Evolutionary conservation across 2,329 filamentous ascomycete species (phyloP), one percentile per base, ranked within the genome.

Genomic region (Ophiostoma sp.): DNA sequence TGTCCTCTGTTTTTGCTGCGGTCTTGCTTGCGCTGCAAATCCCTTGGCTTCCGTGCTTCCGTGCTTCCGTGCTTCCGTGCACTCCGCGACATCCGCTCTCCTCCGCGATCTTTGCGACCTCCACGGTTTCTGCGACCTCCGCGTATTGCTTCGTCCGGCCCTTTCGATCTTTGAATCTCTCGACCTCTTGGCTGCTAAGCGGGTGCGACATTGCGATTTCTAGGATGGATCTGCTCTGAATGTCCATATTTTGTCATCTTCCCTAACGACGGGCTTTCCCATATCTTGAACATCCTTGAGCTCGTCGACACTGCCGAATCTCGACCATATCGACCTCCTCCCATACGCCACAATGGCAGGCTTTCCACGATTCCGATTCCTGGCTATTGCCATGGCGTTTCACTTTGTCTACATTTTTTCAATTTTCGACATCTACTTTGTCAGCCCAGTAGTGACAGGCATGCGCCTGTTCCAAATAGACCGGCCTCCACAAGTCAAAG

Each of bases 361-460:
- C 72, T 81, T 84, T 74, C 82, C 81, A 75, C 92, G 94, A 78
- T 87, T 91, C 77, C 90, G 89, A 78, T 98, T 99, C 79, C 81
- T 98, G 79, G 89, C 90, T 78, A 87, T 96, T 78, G 95, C 95
- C 75, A 86, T 97, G 77, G 82, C 94, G 72, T 99, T 99, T 79
- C 96, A 99, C 80, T 79, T 98, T 69, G 87, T 96, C 74, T 99
- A 99, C 79, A 90, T 97, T 70, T 91, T 90, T 78, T 97, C 93
- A 72, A 98, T 98, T 77, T 99, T 99, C 81, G 94, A 97, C 79
- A 95, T 98, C 74, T 98, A 99, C 81, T 99, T 99, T 78, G 93
- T 97, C 77, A 97, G 93, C 78, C 95, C 95, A 31, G 95, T 99
- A 75, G 95, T 98, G 69, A 91, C 90, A 82, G 95, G 95, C 77